These are phyloP conservation scores for Cryptococcus jaspeensis DNA, from an alignment of 1,284 basidiomycete genomes.

Conservation along the genomic window DNA sequence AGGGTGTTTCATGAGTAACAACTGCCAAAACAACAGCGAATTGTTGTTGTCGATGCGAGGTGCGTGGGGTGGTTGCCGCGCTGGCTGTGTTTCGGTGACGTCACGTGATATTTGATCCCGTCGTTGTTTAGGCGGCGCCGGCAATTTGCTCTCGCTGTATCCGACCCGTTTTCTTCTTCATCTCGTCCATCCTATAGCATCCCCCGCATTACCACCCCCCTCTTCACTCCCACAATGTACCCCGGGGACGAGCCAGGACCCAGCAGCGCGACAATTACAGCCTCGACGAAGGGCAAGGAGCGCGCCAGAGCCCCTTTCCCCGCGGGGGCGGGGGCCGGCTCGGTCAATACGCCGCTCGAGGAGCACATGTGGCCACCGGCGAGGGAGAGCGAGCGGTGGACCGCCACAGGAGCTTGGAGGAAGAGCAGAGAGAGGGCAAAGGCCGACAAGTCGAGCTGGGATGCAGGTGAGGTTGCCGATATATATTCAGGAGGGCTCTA, in stretches of 20 bases:
- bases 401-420: constrained; percentile 30
- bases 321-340: neutral
- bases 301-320: neutral
- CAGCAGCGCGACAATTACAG: neutral
- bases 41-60: neutral
- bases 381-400: constrained; percentile 29
- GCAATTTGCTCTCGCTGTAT: constrained; percentile 10
- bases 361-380: constrained; percentile 14
- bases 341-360: constrained; percentile 14
- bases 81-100: neutral
- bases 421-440: constrained; percentile 57
- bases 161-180: constrained; percentile 1
- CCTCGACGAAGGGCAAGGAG: constrained; percentile 10
- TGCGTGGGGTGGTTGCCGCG: neutral
- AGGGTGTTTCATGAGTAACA: too few species aligned
- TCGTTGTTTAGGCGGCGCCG: neutral
- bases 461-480: constrained; percentile 56
- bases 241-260: neutral
- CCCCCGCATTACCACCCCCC: neutral
- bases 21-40: neutral
- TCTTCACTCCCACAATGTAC: neutral
- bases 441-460: constrained; percentile 66
- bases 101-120: neutral
- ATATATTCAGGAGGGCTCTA: neutral
- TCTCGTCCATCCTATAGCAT: neutral